Evolutionary conservation across 2,329 filamentous ascomycete species (phyloP), one percentile per base, ranked within the genome.

Genomic region (Fusarium burgessii): DNA sequence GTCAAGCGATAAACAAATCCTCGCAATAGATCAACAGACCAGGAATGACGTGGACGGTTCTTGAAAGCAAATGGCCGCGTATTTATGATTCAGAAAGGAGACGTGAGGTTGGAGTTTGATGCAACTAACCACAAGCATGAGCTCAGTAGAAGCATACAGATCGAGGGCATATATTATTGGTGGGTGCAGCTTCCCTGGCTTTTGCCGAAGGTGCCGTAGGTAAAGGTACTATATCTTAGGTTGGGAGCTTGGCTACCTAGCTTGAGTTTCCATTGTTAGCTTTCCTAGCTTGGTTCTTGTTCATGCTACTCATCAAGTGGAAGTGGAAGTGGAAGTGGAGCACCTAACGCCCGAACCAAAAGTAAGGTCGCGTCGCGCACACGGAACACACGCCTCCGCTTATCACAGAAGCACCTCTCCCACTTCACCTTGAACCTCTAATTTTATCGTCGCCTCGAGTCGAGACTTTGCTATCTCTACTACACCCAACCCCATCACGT

Each of bases 351-450:
- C 57, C 58, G 38, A 66, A 59, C 41, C 41, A 33, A 67, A 61
- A 66, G 40, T 66, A 66, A 62, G 58, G 73, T 74, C 73, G 73
- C 73, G 73, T 75, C 73, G 73, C 73, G 73, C 67, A 71, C 72
- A 73, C 58, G 43, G 62, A 65, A 71, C 71, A 71, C 71, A 72
- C 71, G 56, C 62, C 71, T 74, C 71, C 66, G 71, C 65, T 74
- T 72, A 74, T 70, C 71, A 62, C 69, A 45, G 66, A 58, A 71
- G 51, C 55, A 51, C 61, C 66, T 74, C 72, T 69, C 62, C 55
- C 64, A 69, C 72, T 55, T 35, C 32, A 20, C 38, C 35, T 69
- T 68, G 50, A 42, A 57, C 58, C 58, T 61, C 58, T 49, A 55
- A 59, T 58, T 58, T 47, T 47, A 64, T 58, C 62, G 55, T 68